phyloP scores from a whole-genome alignment of 768 basidiomycete species.

The Amanita molliuscula region DNA sequence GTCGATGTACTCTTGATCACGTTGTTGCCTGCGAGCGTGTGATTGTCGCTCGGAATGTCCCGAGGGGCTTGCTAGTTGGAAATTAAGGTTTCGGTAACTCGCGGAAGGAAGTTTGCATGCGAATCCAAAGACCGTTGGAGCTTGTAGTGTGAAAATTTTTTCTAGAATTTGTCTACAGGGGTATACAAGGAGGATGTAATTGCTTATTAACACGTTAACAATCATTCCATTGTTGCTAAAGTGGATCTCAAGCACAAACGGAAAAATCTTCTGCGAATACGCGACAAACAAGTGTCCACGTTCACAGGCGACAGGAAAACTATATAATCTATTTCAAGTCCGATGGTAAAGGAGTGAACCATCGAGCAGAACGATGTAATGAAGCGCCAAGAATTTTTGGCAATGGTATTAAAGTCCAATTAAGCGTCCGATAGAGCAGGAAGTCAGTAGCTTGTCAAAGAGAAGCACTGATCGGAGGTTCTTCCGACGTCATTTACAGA shows the following conservation, averaged over 20 bases:
- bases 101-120: not conserved
- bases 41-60: constrained; percentile 15
- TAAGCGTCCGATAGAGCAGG: not conserved
- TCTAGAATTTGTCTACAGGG: not conserved
- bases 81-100: constrained; percentile 22
- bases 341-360: constrained; percentile 1
- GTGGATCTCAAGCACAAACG: too few species aligned
- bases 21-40: constrained; percentile 16
- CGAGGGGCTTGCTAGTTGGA: constrained; percentile 35
- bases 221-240: not conserved
- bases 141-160: too few species aligned
- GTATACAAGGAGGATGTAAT: too few species aligned
- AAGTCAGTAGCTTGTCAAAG: not conserved
- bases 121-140: not conserved
- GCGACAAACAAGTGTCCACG: not conserved
- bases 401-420: not conserved
- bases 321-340: not conserved
- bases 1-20: constrained; percentile 34
- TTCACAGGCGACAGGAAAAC: not conserved
- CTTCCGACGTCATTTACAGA: constrained; percentile 8
- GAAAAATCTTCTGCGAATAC: not conserved
- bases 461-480: not conserved
- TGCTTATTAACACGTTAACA: not conserved
- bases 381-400: not conserved
- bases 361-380: not conserved